A percentile compares a stretch with the other conserved stretches of the same genome.
Conservation (phyloP, 345 rosid genomes). For the Alliaria petiolata region DNA sequence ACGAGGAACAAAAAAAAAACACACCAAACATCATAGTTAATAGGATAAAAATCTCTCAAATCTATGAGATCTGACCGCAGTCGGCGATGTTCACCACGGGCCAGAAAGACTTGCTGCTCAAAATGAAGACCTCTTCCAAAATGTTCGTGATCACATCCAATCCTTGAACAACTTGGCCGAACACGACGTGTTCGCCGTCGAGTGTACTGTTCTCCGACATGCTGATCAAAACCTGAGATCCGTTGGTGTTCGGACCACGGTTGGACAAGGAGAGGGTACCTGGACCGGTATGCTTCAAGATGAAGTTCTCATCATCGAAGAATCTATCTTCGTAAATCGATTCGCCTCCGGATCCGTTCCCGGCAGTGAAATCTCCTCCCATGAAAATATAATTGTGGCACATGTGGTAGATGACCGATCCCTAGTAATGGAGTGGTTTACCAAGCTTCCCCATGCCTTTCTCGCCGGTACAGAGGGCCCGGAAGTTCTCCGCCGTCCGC, state of each 20-base stretch:
- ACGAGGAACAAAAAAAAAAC: not conserved
- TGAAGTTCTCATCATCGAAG: slow-evolving; percentile 51
- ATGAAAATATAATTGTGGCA: slow-evolving; percentile 41
- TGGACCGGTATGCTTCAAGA: slow-evolving; percentile 43
- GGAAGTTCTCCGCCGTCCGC: slow-evolving; percentile 49
- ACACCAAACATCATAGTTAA: not conserved
- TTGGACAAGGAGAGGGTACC: slow-evolving; percentile 48
- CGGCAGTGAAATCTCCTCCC: slow-evolving; percentile 46
- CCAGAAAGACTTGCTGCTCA: not conserved
- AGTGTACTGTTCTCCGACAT: slow-evolving; percentile 15
- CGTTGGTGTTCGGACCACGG: slow-evolving; percentile 43
- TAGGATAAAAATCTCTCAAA: not conserved
- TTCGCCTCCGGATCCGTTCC: slow-evolving; percentile 51
- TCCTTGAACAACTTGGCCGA: slow-evolving; percentile 49
- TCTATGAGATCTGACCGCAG: slow-evolving; percentile 31
- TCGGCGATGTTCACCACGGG: slow-evolving; percentile 15
- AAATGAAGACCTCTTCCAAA: not conserved
- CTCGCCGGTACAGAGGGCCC: slow-evolving; percentile 30
- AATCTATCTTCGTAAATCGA: slow-evolving; percentile 48
- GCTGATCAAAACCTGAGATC: slow-evolving; percentile 44
- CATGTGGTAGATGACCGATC: slow-evolving; percentile 46
- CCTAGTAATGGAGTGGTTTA: slow-evolving; percentile 59
- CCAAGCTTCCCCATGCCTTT: slow-evolving; percentile 37
- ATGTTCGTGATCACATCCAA: slow-evolving; percentile 37
- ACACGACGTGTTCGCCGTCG: slow-evolving; percentile 33